A percentile compares a stretch with the other conserved stretches of the same genome.
These are phyloP conservation scores for Zizania palustris DNA, from an alignment of 202 grass and related monocot genomes.

Conservation along the genomic window DNA sequence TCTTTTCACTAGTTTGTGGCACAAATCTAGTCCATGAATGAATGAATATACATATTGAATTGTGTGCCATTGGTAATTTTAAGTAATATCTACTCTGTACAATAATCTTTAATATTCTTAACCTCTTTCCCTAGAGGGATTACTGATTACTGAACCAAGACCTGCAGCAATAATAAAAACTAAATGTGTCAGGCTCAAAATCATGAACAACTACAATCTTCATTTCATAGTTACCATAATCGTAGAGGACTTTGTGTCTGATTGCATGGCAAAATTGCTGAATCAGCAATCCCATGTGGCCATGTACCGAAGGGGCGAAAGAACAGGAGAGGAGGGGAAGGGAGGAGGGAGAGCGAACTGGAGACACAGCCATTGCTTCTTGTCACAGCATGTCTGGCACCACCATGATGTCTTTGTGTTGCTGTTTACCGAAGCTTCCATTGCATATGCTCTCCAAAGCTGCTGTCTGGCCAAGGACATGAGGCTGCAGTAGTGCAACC, in stretches of 20 bases:
- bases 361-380: not conserved
- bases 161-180: not conserved
- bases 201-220: not conserved
- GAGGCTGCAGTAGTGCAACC: not conserved
- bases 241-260: not conserved
- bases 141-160: not conserved
- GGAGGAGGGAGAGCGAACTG: not conserved
- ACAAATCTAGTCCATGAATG: not conserved
- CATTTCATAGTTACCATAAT: not conserved
- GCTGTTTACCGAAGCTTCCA: not conserved
- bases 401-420: not conserved
- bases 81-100: not conserved
- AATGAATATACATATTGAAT: not conserved
- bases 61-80: not conserved
- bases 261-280: not conserved
- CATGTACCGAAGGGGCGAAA: not conserved
- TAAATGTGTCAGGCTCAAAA: conserved; percentile 18
- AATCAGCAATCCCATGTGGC: not conserved
- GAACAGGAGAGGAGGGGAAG: no score
- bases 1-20: not conserved
- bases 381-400: not conserved
- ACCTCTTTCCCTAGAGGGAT: not conserved
- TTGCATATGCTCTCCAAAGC: not conserved
- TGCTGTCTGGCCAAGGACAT: not conserved
- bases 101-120: not conserved